phyloP scores from a whole-genome alignment of 1,139 yeast species.

The Debaryomyces psychrophilus region DNA sequence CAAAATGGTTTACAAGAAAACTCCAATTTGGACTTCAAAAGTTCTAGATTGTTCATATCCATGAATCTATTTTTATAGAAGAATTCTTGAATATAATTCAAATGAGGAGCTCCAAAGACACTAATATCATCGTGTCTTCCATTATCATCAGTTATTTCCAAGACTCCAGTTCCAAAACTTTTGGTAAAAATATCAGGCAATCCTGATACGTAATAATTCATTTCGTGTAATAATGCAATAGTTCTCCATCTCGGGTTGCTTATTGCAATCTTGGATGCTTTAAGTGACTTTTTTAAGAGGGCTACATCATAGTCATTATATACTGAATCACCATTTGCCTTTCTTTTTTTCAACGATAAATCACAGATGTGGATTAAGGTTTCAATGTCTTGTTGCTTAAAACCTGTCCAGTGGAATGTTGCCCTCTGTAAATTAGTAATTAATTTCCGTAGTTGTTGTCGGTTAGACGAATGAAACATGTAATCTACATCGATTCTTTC shows the following conservation, averaged over 20 bases:
- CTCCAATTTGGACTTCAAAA: conserved; percentile 31
- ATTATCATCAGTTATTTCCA: conserved; percentile 20
- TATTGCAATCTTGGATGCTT: conserved; percentile 51
- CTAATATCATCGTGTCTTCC: conserved; percentile 32
- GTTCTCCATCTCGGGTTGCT: conserved; percentile 58
- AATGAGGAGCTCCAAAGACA: conserved; percentile 63
- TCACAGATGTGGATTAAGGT: conserved; percentile 53
- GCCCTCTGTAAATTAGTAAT: conserved; percentile 65
- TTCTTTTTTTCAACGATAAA: conserved; percentile 43
- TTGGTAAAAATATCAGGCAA: conserved; percentile 44
- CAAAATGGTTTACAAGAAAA: conserved; percentile 48
- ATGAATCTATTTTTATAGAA: conserved; percentile 55
- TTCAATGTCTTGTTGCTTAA: conserved; percentile 57
- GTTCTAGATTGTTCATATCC: conserved; percentile 28
- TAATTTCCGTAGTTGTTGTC: conserved; percentile 55
- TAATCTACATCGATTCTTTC: conserved; percentile 68
- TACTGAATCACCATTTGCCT: conserved; percentile 24
- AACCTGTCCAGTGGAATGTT: conserved; percentile 77
- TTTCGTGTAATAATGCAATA: conserved; percentile 60
- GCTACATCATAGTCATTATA: conserved; percentile 41
- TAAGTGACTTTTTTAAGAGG: conserved; percentile 45
- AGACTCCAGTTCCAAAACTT: conserved; percentile 47
- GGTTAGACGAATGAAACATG: conserved; percentile 66
- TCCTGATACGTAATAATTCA: conserved; percentile 55
- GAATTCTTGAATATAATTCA: conserved; percentile 54